Percentiles rank a stretch among this genome's conserved stretches.
These are phyloP conservation scores for Phialemoniopsis sp. DNA, from an alignment of 2,329 filamentous ascomycete genomes.

Conservation along the genomic window DNA sequence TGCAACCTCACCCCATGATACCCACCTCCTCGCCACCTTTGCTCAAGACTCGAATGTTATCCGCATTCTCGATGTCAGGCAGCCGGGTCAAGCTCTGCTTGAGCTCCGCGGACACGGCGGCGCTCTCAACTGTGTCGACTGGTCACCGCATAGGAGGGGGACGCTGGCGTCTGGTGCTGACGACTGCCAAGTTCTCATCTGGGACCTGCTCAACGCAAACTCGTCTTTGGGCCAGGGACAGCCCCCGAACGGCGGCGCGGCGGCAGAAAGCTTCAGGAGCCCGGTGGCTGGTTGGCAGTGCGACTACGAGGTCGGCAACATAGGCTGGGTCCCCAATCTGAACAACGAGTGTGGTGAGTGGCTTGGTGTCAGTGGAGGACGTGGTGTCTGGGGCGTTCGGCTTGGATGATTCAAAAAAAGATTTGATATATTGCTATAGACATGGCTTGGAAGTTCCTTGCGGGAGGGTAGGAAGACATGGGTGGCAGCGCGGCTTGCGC, in stretches of 20 bases:
- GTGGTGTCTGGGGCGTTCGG: constrained; percentile 75
- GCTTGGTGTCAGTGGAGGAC: constrained; percentile 76
- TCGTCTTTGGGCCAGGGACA: constrained; percentile 33
- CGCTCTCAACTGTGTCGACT: constrained; percentile 88
- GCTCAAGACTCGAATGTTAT: constrained; percentile 89
- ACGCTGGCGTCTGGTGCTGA: constrained; percentile 89
- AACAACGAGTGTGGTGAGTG: constrained; percentile 72
- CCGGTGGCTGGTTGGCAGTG: constrained; percentile 79
- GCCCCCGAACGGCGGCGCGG: constrained; percentile 43
- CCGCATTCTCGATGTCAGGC: constrained; percentile 91
- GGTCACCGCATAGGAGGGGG: constrained; percentile 79
- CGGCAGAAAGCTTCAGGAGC: constrained; percentile 54
- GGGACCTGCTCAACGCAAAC: constrained; percentile 77
- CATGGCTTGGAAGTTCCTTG: neutral
- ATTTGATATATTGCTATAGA: neutral
- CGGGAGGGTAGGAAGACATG: too few relatives aligned
- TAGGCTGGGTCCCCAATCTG: constrained; percentile 77
- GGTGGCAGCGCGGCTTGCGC: too few relatives aligned
- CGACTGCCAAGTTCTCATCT: constrained; percentile 86
- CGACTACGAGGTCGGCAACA: constrained; percentile 81
- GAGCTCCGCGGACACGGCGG: constrained; percentile 88
- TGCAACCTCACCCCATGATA: constrained; percentile 90
- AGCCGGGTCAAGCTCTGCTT: constrained; percentile 90
- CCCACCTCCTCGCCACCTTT: constrained; percentile 94
- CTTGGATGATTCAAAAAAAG: constrained; percentile 15